Conservation (phyloP, 768 basidiomycete species). For the Thelephora aurantiotincta region DNA sequence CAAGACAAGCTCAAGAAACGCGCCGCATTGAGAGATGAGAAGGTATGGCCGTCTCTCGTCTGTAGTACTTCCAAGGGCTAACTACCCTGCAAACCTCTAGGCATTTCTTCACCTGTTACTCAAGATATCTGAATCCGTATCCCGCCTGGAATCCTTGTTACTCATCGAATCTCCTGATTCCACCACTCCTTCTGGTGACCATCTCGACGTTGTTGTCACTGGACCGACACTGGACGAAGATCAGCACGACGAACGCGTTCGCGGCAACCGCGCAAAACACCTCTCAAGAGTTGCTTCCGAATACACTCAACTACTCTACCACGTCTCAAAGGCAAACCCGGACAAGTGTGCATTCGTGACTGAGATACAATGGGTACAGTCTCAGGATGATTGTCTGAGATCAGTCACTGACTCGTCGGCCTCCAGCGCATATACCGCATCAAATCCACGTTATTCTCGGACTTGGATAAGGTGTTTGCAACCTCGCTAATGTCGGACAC, state of each 20-base stretch:
- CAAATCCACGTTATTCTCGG: slow-evolving; percentile 70
- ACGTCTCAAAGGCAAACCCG: slow-evolving; percentile 63
- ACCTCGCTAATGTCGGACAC: slow-evolving; percentile 43
- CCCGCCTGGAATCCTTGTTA: slow-evolving; percentile 77
- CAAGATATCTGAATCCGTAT: slow-evolving; percentile 85
- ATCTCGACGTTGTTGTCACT: slow-evolving; percentile 13
- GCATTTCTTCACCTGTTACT: slow-evolving; percentile 76
- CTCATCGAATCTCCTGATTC: slow-evolving; percentile 39
- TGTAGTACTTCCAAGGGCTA: slow-evolving; percentile 1
- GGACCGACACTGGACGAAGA: slow-evolving; percentile 21
- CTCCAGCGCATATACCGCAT: slow-evolving; percentile 72
- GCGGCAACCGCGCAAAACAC: slow-evolving; percentile 62
- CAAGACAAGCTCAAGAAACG: slow-evolving; percentile 68
- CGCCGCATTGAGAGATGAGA: slow-evolving; percentile 70
- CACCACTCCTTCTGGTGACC: background rate
- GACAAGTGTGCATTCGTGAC: slow-evolving; percentile 73
- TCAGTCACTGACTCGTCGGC: background rate
- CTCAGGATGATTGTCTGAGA: background rate
- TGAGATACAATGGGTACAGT: slow-evolving; percentile 69
- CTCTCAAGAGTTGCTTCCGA: slow-evolving; percentile 77
- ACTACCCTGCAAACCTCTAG: slow-evolving; percentile 22
- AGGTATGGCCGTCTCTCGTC: slow-evolving; percentile 29
- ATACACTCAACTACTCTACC: slow-evolving; percentile 87
- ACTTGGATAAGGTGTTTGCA: slow-evolving; percentile 74
- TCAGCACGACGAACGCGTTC: slow-evolving; percentile 35